Evolutionary conservation across 1,284 basidiomycete genomes (phyloP).

Genomic region (Leccinum idahoense): DNA sequence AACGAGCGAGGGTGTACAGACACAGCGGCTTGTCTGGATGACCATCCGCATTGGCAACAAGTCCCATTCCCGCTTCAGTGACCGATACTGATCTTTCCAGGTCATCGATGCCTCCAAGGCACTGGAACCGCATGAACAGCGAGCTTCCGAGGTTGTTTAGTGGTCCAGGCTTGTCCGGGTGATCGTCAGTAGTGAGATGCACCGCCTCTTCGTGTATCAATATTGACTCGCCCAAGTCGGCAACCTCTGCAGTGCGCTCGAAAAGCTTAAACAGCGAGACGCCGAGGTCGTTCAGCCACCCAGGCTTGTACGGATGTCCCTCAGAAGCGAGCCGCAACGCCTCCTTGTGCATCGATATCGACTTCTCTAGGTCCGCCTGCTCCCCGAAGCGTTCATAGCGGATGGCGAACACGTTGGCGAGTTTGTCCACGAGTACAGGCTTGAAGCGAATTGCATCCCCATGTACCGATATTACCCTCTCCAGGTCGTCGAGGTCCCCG

Average conservation of each 20-base stretch:
- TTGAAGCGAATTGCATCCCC: not conserved
- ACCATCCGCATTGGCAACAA: not conserved
- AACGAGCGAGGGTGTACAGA: not conserved
- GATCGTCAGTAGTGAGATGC: not conserved
- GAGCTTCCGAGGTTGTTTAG: not conserved
- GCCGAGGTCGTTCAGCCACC: not conserved
- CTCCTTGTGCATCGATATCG: not conserved
- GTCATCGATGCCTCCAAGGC: not conserved
- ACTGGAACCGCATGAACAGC: not conserved
- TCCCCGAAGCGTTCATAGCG: not conserved
- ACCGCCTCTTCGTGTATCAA: not conserved
- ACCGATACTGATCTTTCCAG: not conserved
- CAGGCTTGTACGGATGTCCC: not conserved
- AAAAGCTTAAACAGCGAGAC: not conserved
- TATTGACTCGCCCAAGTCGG: not conserved
- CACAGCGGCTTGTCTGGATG: not conserved
- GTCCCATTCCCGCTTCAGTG: not conserved
- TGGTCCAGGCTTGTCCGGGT: not conserved
- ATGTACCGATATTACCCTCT: not conserved
- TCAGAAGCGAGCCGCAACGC: not conserved
- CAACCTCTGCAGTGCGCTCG: not conserved
- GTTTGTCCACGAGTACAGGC: not conserved
- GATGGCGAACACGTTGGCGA: not conserved
- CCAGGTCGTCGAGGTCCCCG: not conserved
- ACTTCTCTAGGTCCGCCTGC: not conserved